Evolutionary conservation across 257 asterid genomes (phyloP), one percentile per base, ranked within the genome.

Genomic region (Solanum neorickii): DNA sequence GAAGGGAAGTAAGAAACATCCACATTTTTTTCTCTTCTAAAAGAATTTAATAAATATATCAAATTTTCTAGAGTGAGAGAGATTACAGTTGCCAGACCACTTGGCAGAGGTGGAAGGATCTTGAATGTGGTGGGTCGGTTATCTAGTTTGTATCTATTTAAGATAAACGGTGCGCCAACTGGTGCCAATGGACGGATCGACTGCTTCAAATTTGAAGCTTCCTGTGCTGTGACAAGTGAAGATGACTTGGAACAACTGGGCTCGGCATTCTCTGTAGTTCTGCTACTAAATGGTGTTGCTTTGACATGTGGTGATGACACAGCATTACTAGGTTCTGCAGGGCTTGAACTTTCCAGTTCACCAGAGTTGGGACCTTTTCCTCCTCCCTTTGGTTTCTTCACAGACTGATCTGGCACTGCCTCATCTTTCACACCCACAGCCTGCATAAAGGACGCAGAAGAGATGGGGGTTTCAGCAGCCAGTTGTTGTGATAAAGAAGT

Each of bases 111-210:
- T 18, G 98, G 90, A 87, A 90, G 86, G 86, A 97, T 91, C 88
- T 90, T 95, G 95, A 97, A 96, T 72, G 95, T 82, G n/a, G 96
- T 93, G 87, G 99, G 96, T 7, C 98, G 98, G 93, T 96, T 96
- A 93, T 97, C 99, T 90, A 96, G 93, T 92, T 93, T 96, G 93
- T 92, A 96, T 90, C 98, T 95, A 90, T 93, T 95, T 83, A 85
- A 90, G 86, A 87, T 88, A 76, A 92, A 91, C 31, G 96, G 95
- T 87, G 91, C 86, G 87, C 95, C 96, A 18, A 37, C 42, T 87
- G 94, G 91, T 59, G 93, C 92, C 88, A 82, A 88, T n/a, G 95
- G 93, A 87, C 92, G 98, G 86, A 90, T 84, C 87, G 94, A 89
- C 25, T 92, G 93, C 89, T 91, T 90, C 82, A 89, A 69, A 76